These are phyloP conservation scores for Pneumocystis sp. DNA, from an alignment of 1,139 yeast genomes.

Conservation along the genomic window DNA sequence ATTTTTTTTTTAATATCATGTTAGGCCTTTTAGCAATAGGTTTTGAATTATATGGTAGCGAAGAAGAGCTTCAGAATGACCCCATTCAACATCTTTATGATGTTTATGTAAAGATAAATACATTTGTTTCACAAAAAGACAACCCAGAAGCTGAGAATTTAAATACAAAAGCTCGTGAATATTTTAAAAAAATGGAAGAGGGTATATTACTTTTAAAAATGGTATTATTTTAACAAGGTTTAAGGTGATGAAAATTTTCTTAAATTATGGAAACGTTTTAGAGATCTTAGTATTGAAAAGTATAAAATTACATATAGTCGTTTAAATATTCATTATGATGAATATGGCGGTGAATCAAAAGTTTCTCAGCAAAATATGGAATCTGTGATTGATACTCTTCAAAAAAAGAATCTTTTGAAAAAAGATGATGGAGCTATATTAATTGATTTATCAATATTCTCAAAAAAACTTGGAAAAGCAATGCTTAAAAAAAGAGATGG, in stretches of 20 bases:
- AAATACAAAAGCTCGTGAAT: conserved; percentile 47
- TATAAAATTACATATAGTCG: conserved; percentile 83
- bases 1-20: neutral
- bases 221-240: neutral
- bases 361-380: conserved; percentile 64
- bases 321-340: conserved; percentile 73
- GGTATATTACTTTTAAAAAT: conserved; percentile 21
- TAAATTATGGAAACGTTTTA: conserved; percentile 70
- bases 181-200: conserved; percentile 83
- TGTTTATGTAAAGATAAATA: conserved; percentile 78
- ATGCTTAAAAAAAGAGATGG: conserved; percentile 93
- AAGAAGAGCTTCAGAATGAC: conserved; percentile 51
- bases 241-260: conserved; percentile 59
- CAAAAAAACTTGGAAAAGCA: conserved; percentile 87
- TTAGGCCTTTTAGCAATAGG: conserved; percentile 59
- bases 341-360: conserved; percentile 91
- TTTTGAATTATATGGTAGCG: conserved; percentile 69
- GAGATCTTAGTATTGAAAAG: conserved; percentile 74
- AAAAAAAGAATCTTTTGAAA: conserved; percentile 55
- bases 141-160: conserved; percentile 9
- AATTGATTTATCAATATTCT: conserved; percentile 71
- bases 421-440: conserved; percentile 87
- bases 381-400: conserved; percentile 45
- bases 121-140: conserved; percentile 25
- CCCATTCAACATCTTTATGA: conserved; percentile 93